Percentiles rank a stretch among this genome's conserved stretches.
These are phyloP conservation scores for Anisodus acutangulus DNA, from an alignment of 257 asterid genomes.

Conservation along the genomic window DNA sequence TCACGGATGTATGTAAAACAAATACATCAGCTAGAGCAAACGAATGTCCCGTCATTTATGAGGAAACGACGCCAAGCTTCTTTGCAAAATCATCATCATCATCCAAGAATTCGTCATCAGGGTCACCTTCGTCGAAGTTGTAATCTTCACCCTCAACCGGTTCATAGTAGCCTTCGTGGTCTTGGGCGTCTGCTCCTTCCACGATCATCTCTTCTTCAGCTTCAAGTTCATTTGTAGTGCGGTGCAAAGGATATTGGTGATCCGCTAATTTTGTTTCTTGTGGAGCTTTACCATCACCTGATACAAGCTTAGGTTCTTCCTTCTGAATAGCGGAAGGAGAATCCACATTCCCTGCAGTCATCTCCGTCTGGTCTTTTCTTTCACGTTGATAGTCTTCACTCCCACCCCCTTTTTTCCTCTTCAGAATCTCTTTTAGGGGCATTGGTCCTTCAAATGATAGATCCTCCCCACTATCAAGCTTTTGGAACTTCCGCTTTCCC, in stretches of 20 bases:
- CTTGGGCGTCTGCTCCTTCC: constrained; percentile 48
- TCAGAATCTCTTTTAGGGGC: constrained; percentile 81
- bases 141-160: constrained; percentile 65
- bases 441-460: constrained; percentile 87
- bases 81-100: constrained; percentile 77
- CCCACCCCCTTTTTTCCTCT: constrained; percentile 59
- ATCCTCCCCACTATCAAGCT: constrained; percentile 27
- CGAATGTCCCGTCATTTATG: constrained; percentile 26
- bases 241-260: constrained; percentile 36
- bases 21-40: constrained; percentile 9
- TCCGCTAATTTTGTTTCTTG: constrained; percentile 17
- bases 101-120: constrained; percentile 62
- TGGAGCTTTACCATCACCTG: constrained; percentile 26
- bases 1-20: constrained; percentile 18
- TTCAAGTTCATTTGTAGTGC: constrained; percentile 36
- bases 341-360: constrained; percentile 11
- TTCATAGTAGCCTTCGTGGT: constrained; percentile 56
- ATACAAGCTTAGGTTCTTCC: constrained; percentile 29
- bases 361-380: neutral
- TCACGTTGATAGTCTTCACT: constrained; percentile 15
- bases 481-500: constrained; percentile 35
- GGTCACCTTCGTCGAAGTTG: constrained; percentile 58
- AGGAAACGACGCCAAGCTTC: constrained; percentile 80
- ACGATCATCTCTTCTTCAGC: constrained; percentile 54
- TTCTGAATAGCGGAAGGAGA: constrained; percentile 28